Conservation (phyloP, 345 rosid species). For the Ceriops tagal region DNA sequence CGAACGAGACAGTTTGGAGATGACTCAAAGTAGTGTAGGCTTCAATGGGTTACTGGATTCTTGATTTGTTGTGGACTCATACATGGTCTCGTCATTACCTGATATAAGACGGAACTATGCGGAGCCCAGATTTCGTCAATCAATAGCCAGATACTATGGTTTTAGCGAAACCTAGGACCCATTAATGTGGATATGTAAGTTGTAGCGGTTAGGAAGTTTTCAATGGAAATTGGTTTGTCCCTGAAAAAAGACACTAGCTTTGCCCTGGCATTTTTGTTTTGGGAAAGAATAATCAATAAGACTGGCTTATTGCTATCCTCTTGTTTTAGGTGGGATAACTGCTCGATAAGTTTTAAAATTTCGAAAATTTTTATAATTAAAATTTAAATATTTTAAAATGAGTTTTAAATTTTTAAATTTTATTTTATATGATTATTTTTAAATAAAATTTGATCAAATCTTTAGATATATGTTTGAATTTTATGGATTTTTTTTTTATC, state of each 20-base stretch:
- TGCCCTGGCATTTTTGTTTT: background rate
- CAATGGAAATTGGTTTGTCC: background rate
- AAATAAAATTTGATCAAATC: no score
- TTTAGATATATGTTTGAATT: no score
- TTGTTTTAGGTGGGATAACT: background rate
- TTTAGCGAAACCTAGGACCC: conserved; percentile 3
- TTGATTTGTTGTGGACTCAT: background rate
- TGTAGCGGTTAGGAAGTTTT: conserved; percentile 6
- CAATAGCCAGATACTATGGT: background rate
- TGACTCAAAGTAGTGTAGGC: conserved; percentile 12
- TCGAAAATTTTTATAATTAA: no score
- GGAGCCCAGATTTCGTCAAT: background rate
- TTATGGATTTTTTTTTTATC: no score
- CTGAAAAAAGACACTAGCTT: background rate
- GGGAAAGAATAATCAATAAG: background rate
- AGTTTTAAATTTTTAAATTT: no score
- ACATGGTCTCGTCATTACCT: background rate
- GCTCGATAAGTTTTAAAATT: no score
- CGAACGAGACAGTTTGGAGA: conserved; percentile 71
- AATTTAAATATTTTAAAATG: no score
- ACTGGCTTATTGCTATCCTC: background rate
- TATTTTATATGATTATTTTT: no score
- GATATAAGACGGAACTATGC: background rate
- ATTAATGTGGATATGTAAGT: conserved; percentile 18
- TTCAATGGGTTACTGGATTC: background rate